Base-by-base conservation (phyloP, 345 rosid species). In the Eucalyptus curtisii region DNA sequence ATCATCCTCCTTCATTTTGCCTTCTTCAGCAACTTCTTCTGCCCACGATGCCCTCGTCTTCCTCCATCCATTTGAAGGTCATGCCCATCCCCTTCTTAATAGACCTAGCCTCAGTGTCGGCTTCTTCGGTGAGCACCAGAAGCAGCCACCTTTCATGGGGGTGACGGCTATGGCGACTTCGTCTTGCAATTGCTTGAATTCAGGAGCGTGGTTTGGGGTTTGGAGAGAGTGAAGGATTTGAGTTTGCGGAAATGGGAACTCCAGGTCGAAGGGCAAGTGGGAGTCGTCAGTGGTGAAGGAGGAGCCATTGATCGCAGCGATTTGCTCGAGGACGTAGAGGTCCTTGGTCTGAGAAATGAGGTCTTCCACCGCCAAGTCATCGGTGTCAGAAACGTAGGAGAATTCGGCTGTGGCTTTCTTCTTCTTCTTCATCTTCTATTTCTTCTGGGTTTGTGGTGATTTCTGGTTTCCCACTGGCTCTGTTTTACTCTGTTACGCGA, bases 241-340 rank as follows among this genome's bases (percentile, higher is more conserved):
- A 97, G 99, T 22, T 93, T 92, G 82, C 91, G 93, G 92, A 94
- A 95, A 31, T 95, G 96, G 89, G 91, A 80, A 80, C 33, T 96
- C 96, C 89, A 97, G 92, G 84, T 97, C 95, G 88, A 91, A 45
- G 47, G 99, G 93, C 20, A 97, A 97, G 44, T 86, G 86, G 13
- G 96, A 94, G 85, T 93, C 92, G 22, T 93, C 85, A 88, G 93
- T 11, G 11, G 59, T 20, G 59, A 53, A 92, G 48, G 91, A 87
- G 86, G 97, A 95, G 71, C 94, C 94, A 86, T 97, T 95, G 91
- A 97, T 95, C n/a, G 95, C 94, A 85, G 97, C 94, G 89, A 95
- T 88, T 90, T 95, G 96, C 50, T 97, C 97, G 85, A 95, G 94
- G 86, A 95, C 93, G 9, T 92, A 94, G 80, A 96, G 96, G 53